Conservation (phyloP, 768 basidiomycete genomes). For the Pleurotus cornucopiae region DNA sequence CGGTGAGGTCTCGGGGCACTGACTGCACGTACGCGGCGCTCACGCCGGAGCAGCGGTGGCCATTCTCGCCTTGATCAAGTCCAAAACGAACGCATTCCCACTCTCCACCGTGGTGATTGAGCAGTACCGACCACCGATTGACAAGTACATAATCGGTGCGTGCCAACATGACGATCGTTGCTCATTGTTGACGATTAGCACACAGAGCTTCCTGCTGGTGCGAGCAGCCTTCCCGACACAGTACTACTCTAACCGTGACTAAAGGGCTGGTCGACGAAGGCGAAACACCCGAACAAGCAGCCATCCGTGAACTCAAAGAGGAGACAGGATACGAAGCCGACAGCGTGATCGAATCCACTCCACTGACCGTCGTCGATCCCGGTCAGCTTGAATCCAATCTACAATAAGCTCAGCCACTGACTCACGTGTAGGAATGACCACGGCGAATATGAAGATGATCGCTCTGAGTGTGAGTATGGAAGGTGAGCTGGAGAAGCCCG, state of each 20-base stretch:
- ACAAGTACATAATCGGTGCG: constrained; percentile 69
- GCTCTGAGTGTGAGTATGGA: constrained; percentile 64
- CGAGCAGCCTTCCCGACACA: background rate
- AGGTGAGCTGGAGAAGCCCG: constrained; percentile 63
- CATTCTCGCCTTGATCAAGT: constrained; percentile 75
- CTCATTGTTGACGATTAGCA: background rate
- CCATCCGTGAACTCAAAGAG: constrained; percentile 86
- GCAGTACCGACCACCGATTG: constrained; percentile 88
- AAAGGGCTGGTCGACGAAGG: constrained; percentile 80
- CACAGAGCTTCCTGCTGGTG: constrained; percentile 55
- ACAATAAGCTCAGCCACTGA: background rate
- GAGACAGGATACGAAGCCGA: constrained; percentile 76
- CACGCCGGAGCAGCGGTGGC: constrained; percentile 60
- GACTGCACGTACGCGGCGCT: background rate
- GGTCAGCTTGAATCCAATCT: constrained; percentile 34
- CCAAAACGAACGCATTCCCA: constrained; percentile 67
- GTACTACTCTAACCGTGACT: constrained; percentile 1
- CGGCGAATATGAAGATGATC: constrained; percentile 88
- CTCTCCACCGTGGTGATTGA: constrained; percentile 82
- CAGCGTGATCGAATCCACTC: constrained; percentile 57
- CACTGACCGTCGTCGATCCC: constrained; percentile 65
- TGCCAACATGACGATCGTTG: background rate
- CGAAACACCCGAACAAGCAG: constrained; percentile 77
- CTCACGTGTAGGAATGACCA: constrained; percentile 73
- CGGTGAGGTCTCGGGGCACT: constrained; percentile 35